Percentiles rank a stretch among this genome's conserved stretches.
Evolutionary conservation across 208 protist species (phyloP).

Genomic region (Leishmania braziliensis): DNA sequence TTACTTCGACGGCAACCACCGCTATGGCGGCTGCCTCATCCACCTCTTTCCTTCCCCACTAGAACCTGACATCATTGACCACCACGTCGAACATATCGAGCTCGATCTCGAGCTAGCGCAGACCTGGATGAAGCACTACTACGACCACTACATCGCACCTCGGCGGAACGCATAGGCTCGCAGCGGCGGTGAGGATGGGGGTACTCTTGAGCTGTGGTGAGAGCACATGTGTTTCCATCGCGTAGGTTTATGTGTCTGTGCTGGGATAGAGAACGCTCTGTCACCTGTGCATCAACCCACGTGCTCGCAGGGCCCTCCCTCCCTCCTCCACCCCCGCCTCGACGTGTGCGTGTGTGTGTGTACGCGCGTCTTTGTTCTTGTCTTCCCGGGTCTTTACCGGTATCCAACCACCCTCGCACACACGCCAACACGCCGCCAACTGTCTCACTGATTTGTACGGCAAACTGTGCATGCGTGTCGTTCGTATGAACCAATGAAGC

Average conservation of each 20-base stretch:
- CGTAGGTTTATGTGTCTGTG: background rate
- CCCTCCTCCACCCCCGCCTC: background rate
- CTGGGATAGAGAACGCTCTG: background rate
- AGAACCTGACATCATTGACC: constrained; percentile 81
- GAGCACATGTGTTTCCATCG: background rate
- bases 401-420: background rate
- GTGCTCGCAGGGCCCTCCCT: background rate
- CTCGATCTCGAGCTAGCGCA: constrained; percentile 79
- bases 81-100: constrained; percentile 82
- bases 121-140: constrained; percentile 88
- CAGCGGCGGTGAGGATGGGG: background rate
- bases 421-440: background rate
- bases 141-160: constrained; percentile 74
- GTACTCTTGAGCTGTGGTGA: background rate
- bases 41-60: constrained; percentile 86
- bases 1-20: constrained; percentile 75
- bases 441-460: background rate
- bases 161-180: constrained; percentile 20
- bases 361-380: background rate
- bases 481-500: background rate
- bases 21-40: constrained; percentile 86
- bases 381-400: background rate
- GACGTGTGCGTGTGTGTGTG: background rate
- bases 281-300: background rate
- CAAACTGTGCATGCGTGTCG: background rate